These are phyloP conservation scores for Pachyrhizus erosus DNA, from an alignment of 306 rosid genomes.

Conservation along the genomic window DNA sequence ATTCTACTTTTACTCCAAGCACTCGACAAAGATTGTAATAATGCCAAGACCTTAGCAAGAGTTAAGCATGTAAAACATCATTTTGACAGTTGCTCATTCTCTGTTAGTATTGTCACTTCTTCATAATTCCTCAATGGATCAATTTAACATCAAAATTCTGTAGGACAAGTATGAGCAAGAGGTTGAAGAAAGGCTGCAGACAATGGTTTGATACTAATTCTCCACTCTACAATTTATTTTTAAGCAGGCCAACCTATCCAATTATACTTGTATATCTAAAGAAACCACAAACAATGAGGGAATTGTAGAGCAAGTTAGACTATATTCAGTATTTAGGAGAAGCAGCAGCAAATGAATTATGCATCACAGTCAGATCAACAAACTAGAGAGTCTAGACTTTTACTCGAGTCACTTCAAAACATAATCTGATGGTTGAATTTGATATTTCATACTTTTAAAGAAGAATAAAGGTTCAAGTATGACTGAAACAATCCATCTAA, in stretches of 20 bases:
- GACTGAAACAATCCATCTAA: background rate
- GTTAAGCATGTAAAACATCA: conserved; percentile 16
- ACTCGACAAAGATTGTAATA: background rate
- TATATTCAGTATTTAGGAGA: background rate
- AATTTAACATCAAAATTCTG: background rate
- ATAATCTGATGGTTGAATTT: conserved; percentile 1
- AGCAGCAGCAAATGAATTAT: background rate
- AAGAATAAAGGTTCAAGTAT: conserved; percentile 18
- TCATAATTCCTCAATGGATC: background rate
- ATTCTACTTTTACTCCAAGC: background rate
- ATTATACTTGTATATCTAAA: background rate
- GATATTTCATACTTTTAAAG: background rate
- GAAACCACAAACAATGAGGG: background rate
- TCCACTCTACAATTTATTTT: background rate
- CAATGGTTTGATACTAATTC: background rate
- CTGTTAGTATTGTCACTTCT: background rate
- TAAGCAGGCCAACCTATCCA: background rate
- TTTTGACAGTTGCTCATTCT: conserved; percentile 8
- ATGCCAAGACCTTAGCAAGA: background rate
- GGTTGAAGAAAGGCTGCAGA: background rate
- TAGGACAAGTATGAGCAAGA: background rate
- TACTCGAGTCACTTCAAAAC: background rate
- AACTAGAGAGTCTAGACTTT: conserved; percentile 15
- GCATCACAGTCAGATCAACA: background rate
- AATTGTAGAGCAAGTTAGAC: background rate